phyloP scores from a whole-genome alignment of 371 early-diverging fungal genomes.

The Capillidium heterosporum region DNA sequence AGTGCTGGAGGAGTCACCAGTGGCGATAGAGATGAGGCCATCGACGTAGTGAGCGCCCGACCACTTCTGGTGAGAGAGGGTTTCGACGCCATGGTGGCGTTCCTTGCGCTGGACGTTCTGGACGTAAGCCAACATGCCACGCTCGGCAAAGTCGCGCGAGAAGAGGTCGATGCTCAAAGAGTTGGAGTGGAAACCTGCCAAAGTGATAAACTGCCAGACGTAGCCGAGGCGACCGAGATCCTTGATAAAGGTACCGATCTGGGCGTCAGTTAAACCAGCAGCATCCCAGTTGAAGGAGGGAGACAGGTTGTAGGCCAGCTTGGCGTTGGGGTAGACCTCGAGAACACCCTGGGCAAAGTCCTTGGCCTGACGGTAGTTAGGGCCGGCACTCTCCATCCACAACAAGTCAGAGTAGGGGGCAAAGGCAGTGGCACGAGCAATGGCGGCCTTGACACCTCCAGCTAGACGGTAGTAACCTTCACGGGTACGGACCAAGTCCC shows the following conservation, averaged over 20 bases:
- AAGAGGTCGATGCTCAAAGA: constrained; percentile 60
- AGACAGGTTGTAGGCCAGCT: constrained; percentile 87
- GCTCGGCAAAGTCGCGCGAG: constrained; percentile 72
- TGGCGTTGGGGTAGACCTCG: constrained; percentile 26
- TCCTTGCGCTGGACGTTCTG: constrained; percentile 87
- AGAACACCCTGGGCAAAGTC: constrained; percentile 79
- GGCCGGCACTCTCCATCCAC: constrained; percentile 97
- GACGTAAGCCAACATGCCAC: constrained; percentile 93
- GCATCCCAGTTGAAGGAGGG: constrained; percentile 98
- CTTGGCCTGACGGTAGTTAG: constrained; percentile 79
- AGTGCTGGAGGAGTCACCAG: constrained; percentile 88
- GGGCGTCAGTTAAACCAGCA: constrained; percentile 79
- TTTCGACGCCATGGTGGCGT: constrained; percentile 78
- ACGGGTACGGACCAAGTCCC: constrained; percentile 81
- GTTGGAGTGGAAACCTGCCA: constrained; percentile 93
- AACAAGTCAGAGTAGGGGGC: constrained; percentile 86
- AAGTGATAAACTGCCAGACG: constrained; percentile 95
- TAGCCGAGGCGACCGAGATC: constrained; percentile 86
- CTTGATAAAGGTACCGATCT: constrained; percentile 64
- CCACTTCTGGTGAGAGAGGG: constrained; percentile 93
- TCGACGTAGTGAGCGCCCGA: constrained; percentile 94
- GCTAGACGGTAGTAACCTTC: constrained; percentile 94
- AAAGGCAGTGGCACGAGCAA: constrained; percentile 74
- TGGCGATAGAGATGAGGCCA: constrained; percentile 75
- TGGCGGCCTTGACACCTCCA: constrained; percentile 84